Evolutionary conservation across 1,284 basidiomycete species (phyloP), one percentile per base, ranked within the genome.

Genomic region (Tetrapyrgos nigripes): DNA sequence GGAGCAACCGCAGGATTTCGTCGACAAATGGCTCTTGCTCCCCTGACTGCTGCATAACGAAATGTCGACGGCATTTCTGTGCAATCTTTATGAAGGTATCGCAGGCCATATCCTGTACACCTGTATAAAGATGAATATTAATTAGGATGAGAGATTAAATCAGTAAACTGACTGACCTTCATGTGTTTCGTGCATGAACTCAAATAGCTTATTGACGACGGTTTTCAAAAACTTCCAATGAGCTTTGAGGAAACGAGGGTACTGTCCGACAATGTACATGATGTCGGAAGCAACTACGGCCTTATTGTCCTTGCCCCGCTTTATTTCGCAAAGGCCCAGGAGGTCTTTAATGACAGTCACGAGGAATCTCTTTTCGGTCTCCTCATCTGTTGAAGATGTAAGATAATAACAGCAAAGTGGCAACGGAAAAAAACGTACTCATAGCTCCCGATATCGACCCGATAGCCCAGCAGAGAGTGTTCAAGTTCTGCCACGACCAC

Each of bases 141-240:
- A 55, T 19, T 4, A 37, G 48, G 35, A 52, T 64, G 55, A 59
- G 35, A 24, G 35, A 45, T 27, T 61, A 24, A 53, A 24, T 24
- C 55, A 27, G 37, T 61, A 50, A 9, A 17, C 56, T 6, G 21
- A 66, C 75, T 57, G 60, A 88, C 95, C 96, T 81, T 99, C 97
- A 71, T 99, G 97, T 0, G 95, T 98, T 79, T 99, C 97, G 78
- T 99, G 97, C 96, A 99, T 99, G 75, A 99, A 99, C 75, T 99
- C 97, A 75, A 99, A 99, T 19, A 99, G 83, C 78, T 99, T 99
- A 82, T 99, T 99, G 64, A 99, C 97, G 51, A 99, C 97, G 3
- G 97, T 99, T 83, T 99, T 99, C 73, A 99, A 80, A 87, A 99
- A 99, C 80, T 98, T 99, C 97, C 97, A 99, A 75, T 99, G 97